Conservation (phyloP, 306 rosid species). For the Glycine latifolia region DNA sequence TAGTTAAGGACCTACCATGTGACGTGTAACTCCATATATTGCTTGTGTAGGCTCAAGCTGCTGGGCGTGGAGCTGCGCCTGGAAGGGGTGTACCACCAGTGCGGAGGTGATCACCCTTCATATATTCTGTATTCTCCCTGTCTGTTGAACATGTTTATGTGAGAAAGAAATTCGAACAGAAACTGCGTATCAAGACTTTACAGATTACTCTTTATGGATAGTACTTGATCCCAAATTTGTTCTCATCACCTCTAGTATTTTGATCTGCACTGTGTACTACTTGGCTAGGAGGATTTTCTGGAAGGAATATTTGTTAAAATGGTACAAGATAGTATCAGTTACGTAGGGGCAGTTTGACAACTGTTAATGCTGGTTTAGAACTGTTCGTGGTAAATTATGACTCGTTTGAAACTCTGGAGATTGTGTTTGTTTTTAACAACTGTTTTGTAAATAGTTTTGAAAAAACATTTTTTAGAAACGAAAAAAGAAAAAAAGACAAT, state of each 20-base stretch:
- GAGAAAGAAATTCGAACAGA: constrained; percentile 44
- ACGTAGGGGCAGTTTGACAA: not conserved
- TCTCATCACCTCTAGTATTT: constrained; percentile 8
- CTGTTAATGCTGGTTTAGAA: not conserved
- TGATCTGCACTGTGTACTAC: constrained; percentile 16
- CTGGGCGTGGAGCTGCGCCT: constrained; percentile 90
- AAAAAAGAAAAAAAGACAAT: not conserved
- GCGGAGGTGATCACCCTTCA: constrained; percentile 70
- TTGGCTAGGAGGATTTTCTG: constrained; percentile 17
- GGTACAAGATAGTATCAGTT: not conserved
- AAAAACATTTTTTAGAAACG: not conserved
- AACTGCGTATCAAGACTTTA: constrained; percentile 39
- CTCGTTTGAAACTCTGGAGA: not conserved
- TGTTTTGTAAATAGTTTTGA: not conserved
- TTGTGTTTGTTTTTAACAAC: not conserved
- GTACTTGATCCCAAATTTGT: constrained; percentile 14
- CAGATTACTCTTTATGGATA: constrained; percentile 30
- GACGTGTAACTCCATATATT: constrained; percentile 29
- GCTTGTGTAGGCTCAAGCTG: constrained; percentile 87
- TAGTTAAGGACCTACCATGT: not conserved
- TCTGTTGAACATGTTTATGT: constrained; percentile 31
- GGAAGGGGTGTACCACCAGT: constrained; percentile 93
- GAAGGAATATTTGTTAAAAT: not conserved
- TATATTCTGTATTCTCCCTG: constrained; percentile 8
- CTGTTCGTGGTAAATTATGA: not conserved